These are phyloP conservation scores for Asclepias syriaca DNA, from an alignment of 257 asterid species.

Conservation along the genomic window DNA sequence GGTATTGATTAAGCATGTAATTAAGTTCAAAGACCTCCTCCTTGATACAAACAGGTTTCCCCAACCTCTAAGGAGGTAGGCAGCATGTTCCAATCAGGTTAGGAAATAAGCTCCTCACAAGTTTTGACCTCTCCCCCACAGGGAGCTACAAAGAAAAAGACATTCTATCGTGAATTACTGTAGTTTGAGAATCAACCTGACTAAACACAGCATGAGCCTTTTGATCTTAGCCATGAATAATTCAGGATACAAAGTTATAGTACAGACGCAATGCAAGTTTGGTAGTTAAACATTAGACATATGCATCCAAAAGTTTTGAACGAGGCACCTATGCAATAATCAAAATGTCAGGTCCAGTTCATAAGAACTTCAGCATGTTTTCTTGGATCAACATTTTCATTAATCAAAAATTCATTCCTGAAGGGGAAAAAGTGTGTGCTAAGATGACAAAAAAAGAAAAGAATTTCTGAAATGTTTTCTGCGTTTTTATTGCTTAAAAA, in stretches of 20 bases:
- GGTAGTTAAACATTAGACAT: background rate
- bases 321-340: background rate
- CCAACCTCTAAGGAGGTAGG: constrained; percentile 73
- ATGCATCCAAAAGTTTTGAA: background rate
- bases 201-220: constrained; percentile 1
- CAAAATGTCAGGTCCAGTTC: background rate
- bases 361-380: background rate
- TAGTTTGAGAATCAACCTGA: constrained; percentile 5
- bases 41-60: constrained; percentile 30
- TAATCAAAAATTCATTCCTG: background rate
- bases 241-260: background rate
- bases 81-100: constrained; percentile 71
- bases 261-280: background rate
- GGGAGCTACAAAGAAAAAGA: constrained; percentile 65
- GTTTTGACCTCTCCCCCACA: constrained; percentile 52
- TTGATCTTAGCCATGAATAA: background rate
- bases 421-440: background rate
- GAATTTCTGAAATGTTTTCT: no score
- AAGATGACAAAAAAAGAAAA: no score
- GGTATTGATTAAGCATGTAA: constrained; percentile 18
- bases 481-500: no score
- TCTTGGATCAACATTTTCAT: background rate
- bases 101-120: constrained; percentile 51
- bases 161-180: constrained; percentile 20
- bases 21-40: constrained; percentile 25